Evolutionary conservation across 78 protist genomes (phyloP).

Genomic region (Dictyostelium citrinum): DNA sequence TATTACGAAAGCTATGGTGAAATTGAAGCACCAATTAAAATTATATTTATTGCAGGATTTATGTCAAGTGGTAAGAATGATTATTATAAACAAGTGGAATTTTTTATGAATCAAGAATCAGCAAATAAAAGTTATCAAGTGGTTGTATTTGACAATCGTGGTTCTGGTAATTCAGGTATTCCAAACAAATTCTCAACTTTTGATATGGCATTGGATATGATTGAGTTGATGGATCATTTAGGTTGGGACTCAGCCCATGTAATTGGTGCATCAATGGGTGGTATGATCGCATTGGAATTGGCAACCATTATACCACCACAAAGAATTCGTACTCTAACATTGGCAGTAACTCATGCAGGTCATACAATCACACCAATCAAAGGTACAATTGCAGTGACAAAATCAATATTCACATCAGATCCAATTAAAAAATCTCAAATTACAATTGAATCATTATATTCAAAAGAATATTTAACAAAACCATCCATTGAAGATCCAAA

Average conservation of each 20-base stretch:
- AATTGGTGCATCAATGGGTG: conserved; percentile 78
- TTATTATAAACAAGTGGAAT: conserved; percentile 28
- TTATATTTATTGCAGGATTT: conserved; percentile 37
- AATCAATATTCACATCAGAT: neutral
- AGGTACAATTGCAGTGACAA: neutral
- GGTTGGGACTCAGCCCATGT: conserved; percentile 32
- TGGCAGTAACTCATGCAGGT: conserved; percentile 60
- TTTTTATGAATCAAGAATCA: neutral
- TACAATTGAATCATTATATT: neutral
- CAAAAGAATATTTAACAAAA: neutral
- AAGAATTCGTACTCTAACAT: conserved; percentile 12
- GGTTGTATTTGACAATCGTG: conserved; percentile 57
- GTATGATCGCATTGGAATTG: conserved; percentile 62
- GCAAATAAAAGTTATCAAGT: neutral
- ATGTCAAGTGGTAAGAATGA: neutral
- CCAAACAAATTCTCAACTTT: conserved; percentile 1
- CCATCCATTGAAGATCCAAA: neutral
- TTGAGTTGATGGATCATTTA: conserved; percentile 61
- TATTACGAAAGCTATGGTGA: conserved; percentile 38
- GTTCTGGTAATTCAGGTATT: conserved; percentile 29
- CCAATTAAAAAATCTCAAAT: neutral
- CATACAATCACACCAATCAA: neutral
- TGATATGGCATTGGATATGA: conserved; percentile 53
- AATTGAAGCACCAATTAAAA: neutral
- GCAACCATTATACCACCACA: neutral